Conservation (phyloP, 2,329 filamentous ascomycete species). For the Tolypocladium ophioglossoides region DNA sequence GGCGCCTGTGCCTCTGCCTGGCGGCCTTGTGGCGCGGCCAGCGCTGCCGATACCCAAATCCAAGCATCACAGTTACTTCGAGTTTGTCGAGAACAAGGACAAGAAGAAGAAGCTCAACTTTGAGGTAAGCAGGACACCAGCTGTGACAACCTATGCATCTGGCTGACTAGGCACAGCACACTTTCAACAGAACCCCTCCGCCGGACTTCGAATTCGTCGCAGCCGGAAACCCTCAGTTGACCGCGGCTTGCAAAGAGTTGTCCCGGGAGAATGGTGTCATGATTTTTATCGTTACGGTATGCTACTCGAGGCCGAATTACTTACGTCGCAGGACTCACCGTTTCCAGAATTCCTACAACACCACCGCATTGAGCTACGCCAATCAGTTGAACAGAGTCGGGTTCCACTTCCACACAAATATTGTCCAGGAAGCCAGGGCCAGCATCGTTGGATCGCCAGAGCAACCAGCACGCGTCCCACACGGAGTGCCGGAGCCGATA, state of each 20-base stretch:
- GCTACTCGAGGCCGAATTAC: background rate
- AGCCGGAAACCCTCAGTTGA: slow-evolving; percentile 50
- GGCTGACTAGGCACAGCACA: slow-evolving; percentile 34
- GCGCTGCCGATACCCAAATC: slow-evolving; percentile 29
- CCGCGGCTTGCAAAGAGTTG: slow-evolving; percentile 51
- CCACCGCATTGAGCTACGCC: slow-evolving; percentile 27
- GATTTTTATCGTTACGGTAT: slow-evolving; percentile 57
- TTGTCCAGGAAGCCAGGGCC: slow-evolving; percentile 44
- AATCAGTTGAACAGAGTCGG: slow-evolving; percentile 49
- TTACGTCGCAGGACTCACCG: background rate
- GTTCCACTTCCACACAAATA: slow-evolving; percentile 47
- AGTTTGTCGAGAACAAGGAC: slow-evolving; percentile 53
- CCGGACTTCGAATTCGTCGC: slow-evolving; percentile 54
- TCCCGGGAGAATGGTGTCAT: slow-evolving; percentile 51
- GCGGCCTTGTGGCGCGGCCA: slow-evolving; percentile 26
- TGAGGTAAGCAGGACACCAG: slow-evolving; percentile 32
- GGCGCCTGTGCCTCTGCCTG: slow-evolving; percentile 18
- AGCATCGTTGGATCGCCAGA: slow-evolving; percentile 15
- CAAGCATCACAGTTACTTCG: slow-evolving; percentile 52
- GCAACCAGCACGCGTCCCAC: slow-evolving; percentile 7
- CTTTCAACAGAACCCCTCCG: slow-evolving; percentile 38
- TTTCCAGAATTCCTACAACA: slow-evolving; percentile 18
- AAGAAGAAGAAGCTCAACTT: slow-evolving; percentile 55
- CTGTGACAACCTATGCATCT: background rate
- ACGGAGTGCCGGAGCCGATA: slow-evolving; percentile 40